Evolutionary conservation across 768 basidiomycete species (phyloP), one percentile per base, ranked within the genome.

Genomic region (Auricularia sp.): DNA sequence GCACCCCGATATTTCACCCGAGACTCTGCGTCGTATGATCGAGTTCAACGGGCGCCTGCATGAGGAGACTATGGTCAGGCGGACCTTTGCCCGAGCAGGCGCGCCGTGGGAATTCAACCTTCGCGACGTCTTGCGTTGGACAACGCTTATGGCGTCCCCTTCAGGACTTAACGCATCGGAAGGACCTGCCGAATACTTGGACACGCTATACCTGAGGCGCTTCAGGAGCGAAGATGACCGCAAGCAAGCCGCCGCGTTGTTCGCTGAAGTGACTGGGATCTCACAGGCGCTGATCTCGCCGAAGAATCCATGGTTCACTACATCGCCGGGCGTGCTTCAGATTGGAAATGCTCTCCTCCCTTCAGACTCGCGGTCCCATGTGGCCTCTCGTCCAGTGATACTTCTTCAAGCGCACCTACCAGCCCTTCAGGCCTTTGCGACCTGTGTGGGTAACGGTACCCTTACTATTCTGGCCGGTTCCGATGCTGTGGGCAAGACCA

Each of bases 71-170:
- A 84, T 83, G 67, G 68, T 83, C 23, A 81, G 82, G 62, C 82
- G 84, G 21, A 67, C 80, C 2, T 93, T 97, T 72, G 94, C 83
- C 2, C 80, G 84, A 43, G 84, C 88, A 63, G 95, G 95, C 8
- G 81, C 84, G 64, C 97, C 96, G 3, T 99, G 96, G 96, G 96
- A 99, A 72, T 97, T 98, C 79, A 99, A 99, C 72, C 80, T 99
- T 36, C 90, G 96, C 14, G 96, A 99, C 74, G 80, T 98, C 64
- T 83, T 93, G 65, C 85, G 97, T 56, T 97, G 97, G 95, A 85
- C 88, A 39, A 79, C 79, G 0, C 82, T 79, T 36, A 16, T 61
- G 62, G 3, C 62, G 21, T 88, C 44, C 71, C 86, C 39, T 72
- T 71, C 44, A 67, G 67, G 58, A n/a, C 64, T 61, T 43, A 23